These are phyloP conservation scores for Candida krabiensis DNA, from an alignment of 805 yeast genomes.

Conservation along the genomic window DNA sequence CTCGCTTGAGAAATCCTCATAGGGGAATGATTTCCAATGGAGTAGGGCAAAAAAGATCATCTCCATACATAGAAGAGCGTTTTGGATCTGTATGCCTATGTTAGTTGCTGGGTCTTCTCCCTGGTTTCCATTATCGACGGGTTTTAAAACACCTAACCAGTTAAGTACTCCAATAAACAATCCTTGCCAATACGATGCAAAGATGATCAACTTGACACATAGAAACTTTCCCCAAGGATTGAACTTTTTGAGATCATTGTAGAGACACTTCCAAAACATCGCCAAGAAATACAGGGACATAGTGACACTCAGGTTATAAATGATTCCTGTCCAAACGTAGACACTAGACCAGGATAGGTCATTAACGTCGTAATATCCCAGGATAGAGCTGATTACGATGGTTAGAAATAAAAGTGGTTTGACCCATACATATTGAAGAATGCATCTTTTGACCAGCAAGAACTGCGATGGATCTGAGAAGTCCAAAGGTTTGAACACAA, in stretches of 20 bases:
- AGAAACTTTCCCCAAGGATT: conserved; percentile 91
- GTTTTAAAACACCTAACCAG: conserved; percentile 43
- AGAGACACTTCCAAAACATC: conserved; percentile 89
- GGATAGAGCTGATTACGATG: conserved; percentile 45
- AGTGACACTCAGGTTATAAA: conserved; percentile 80
- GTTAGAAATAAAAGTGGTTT: conserved; percentile 77
- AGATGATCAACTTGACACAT: conserved; percentile 89
- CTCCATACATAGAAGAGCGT: conserved; percentile 78
- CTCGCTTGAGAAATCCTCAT: conserved; percentile 63
- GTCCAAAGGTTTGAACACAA: conserved; percentile 60
- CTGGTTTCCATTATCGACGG: conserved; percentile 28
- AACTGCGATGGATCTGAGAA: conserved; percentile 85
- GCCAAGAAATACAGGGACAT: conserved; percentile 83
- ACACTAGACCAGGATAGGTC: conserved; percentile 48
- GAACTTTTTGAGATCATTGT: conserved; percentile 70
- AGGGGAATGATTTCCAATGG: conserved; percentile 86
- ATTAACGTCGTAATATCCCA: conserved; percentile 52
- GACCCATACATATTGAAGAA: conserved; percentile 92
- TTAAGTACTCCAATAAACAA: conserved; percentile 54
- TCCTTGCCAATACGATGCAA: conserved; percentile 99
- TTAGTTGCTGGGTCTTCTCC: conserved; percentile 34
- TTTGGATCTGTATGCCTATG: conserved; percentile 63
- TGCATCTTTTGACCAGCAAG: conserved; percentile 74
- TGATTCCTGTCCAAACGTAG: conserved; percentile 61
- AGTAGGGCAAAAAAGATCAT: conserved; percentile 82